phyloP scores from a whole-genome alignment of 768 basidiomycete genomes.

The Suillus americanus region DNA sequence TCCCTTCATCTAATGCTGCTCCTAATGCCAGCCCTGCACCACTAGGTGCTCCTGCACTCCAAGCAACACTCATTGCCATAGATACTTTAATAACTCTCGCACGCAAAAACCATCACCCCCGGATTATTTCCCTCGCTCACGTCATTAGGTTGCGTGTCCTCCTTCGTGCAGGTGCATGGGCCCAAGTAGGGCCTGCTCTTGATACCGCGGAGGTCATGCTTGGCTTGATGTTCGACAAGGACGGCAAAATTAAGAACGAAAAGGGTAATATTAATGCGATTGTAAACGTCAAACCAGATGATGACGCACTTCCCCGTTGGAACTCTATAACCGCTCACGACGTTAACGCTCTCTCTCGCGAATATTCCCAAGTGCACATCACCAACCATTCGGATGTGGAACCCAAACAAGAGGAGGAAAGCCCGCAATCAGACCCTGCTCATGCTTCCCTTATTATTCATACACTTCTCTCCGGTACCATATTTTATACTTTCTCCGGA shows the following conservation, averaged over 20 bases:
- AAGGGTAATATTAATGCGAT: background rate
- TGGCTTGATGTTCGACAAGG: background rate
- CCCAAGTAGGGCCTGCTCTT: conserved; percentile 43
- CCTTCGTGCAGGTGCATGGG: conserved; percentile 20
- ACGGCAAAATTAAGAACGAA: background rate
- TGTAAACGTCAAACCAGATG: background rate
- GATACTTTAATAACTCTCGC: conserved; percentile 34
- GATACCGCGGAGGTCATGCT: background rate
- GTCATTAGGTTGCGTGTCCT: conserved; percentile 60
- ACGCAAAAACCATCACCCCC: conserved; percentile 33
- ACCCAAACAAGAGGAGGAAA: conserved; percentile 18
- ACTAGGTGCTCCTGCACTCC: conserved; percentile 19
- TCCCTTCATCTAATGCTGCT: conserved; percentile 7
- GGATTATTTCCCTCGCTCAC: conserved; percentile 48
- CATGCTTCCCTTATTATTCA: conserved; percentile 51
- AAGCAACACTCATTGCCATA: conserved; percentile 33
- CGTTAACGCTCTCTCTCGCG: conserved; percentile 16
- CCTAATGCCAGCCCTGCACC: background rate
- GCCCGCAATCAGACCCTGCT: conserved; percentile 24
- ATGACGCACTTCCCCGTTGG: conserved; percentile 23
- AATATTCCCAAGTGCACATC: background rate
- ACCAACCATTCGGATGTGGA: background rate
- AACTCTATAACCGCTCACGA: conserved; percentile 30
- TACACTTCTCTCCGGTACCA: conserved; percentile 57
- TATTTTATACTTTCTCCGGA: conserved; percentile 63